Conservation (phyloP, 1,139 yeast genomes). For the Lodderomyces elongisporus region DNA sequence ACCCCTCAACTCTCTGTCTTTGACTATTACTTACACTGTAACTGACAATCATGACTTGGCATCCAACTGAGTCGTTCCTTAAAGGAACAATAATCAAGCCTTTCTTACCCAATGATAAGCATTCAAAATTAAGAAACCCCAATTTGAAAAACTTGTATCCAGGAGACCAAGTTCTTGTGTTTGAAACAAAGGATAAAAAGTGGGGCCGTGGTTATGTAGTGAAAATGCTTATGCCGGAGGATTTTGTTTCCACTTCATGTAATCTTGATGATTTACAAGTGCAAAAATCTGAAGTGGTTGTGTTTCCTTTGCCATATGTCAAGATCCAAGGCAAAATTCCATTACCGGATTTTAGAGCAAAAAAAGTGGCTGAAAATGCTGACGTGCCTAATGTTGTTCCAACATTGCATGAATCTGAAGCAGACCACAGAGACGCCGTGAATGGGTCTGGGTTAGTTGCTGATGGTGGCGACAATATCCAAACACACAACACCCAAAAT, state of each 20-base stretch:
- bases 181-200: conserved; percentile 58
- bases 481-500: too few species aligned
- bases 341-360: conserved; percentile 19
- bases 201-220: conserved; percentile 82
- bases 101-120: conserved; percentile 56
- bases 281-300: conserved; percentile 43
- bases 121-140: conserved; percentile 35
- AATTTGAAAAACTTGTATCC: conserved; percentile 57
- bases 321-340: conserved; percentile 32
- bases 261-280: conserved; percentile 62
- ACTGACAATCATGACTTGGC: conserved; percentile 27
- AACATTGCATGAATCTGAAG: conserved; percentile 38
- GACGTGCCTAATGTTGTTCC: conserved; percentile 34
- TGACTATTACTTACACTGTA: too few species aligned
- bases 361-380: conserved; percentile 29
- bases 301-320: conserved; percentile 59
- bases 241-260: conserved; percentile 57
- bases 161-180: conserved; percentile 77
- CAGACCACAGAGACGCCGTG: conserved; percentile 28
- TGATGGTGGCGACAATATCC: too few species aligned
- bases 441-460: conserved; percentile 16
- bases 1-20: too few species aligned
- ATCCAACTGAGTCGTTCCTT: conserved; percentile 34
- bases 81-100: conserved; percentile 54
- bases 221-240: conserved; percentile 61